Evolutionary conservation across 1,284 basidiomycete genomes (phyloP).

Genomic region (Cerioporus squamosus): DNA sequence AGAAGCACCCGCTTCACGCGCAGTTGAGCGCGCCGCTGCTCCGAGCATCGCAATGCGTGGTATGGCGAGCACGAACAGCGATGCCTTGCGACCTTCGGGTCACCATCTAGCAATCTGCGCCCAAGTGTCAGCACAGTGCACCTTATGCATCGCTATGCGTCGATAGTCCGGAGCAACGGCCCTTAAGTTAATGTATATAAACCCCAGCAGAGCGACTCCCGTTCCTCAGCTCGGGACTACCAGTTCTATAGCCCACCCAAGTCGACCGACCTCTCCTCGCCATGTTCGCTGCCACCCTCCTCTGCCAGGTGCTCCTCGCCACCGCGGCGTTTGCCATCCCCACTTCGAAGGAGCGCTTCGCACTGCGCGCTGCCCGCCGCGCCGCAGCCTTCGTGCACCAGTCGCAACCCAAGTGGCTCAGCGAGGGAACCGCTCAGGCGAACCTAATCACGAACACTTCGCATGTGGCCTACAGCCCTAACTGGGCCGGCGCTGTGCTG

Average conservation of each 20-base stretch:
- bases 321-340: conserved; percentile 27
- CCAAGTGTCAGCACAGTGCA: too few species aligned
- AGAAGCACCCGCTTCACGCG: too few species aligned
- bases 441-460: conserved; percentile 15
- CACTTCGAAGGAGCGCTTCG: conserved; percentile 21
- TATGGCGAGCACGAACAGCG: too few species aligned
- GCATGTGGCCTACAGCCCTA: conserved; percentile 29
- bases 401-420: conserved; percentile 17
- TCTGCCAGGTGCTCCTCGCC: conserved; percentile 26
- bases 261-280: conserved; percentile 11
- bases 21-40: too few species aligned
- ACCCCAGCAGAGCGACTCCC: not conserved
- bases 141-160: too few species aligned
- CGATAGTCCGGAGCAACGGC: not conserved
- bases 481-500: conserved; percentile 34
- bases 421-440: not conserved
- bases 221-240: conserved; percentile 18
- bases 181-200: conserved; percentile 12
- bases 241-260: conserved; percentile 20
- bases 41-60: too few species aligned
- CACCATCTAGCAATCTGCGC: too few species aligned
- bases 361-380: conserved; percentile 23
- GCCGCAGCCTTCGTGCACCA: conserved; percentile 16
- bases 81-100: too few species aligned
- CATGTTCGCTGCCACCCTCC: conserved; percentile 26